Evolutionary conservation across 192 early-diverging fungal genomes (phyloP).

Genomic region (Chytriomyces sp.): DNA sequence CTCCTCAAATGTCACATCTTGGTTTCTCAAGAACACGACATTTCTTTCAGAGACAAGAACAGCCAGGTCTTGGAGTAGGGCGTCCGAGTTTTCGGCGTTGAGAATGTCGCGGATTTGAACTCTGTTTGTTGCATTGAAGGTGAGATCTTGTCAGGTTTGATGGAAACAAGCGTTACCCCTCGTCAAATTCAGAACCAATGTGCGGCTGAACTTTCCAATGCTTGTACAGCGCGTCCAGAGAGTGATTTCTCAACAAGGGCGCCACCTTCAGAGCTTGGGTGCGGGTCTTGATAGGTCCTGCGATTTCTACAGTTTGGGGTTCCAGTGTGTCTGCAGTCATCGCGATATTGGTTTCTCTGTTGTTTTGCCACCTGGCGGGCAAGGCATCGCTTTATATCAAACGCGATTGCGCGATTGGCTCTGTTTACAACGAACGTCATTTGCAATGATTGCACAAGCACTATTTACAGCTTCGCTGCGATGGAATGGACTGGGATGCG

Average conservation of each 20-base stretch:
- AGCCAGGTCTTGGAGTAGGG: constrained; percentile 49
- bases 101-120: constrained; percentile 33
- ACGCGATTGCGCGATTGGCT: no score
- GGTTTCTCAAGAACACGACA: constrained; percentile 73
- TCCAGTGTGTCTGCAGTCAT: no score
- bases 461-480: no score
- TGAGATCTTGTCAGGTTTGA: neutral
- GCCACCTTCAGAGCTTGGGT: neutral
- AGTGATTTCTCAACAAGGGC: constrained; percentile 8
- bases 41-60: constrained; percentile 67
- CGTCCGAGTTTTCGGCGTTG: constrained; percentile 12
- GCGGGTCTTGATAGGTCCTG: no score
- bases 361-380: no score
- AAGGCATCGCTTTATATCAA: no score
- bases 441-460: no score
- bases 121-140: neutral
- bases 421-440: no score
- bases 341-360: no score
- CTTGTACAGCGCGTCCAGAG: constrained; percentile 18
- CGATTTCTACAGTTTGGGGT: no score
- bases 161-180: neutral
- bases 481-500: no score
- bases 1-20: constrained; percentile 64
- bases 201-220: constrained; percentile 25
- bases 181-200: constrained; percentile 32